Base-by-base conservation (phyloP, 2,329 filamentous ascomycete genomes). In the Colletotrichum horii region DNA sequence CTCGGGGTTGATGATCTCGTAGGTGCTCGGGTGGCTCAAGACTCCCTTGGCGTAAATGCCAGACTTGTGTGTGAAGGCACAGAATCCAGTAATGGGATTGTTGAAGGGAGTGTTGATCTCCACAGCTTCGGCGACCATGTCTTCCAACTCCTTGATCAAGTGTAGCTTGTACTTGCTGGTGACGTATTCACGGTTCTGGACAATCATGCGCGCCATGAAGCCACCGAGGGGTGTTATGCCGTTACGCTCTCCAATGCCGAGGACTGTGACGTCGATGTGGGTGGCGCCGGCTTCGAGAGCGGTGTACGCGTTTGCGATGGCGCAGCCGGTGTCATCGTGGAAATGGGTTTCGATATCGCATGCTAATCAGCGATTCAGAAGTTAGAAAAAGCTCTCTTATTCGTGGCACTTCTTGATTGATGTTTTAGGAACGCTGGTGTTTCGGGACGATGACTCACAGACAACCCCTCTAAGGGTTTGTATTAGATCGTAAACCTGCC, bases 271-370 rank as follows among this genome's bases (percentile, higher is more conserved):
- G 83, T 98, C 93, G 75, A 94, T 62, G 84, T 95, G 93, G 16
- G 94, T 95, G 36, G 95, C 95, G 84, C 95, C 96, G 76, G 94
- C 96, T 87, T 98, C 96, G 60, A 98, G 89, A 66, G 95, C 95
- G 82, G 93, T 94, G 87, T 93, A 95, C 24, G 95, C 95, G 82
- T 98, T 98, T 71, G 95, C 95, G 83, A 96, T 94, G 70, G 94
- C 94, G 83, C 96, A 98, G 77, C 95, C 95, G 72, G 96, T 98
- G 83, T 98, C 96, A 84, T 98, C 95, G 90, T 98, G 96, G 91
- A 96, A 95, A 30, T 70, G 66, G 24, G 66, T 73, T 14, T 73
- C 76, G 14, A 77, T 77, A 9, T 77, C 76, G 52, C 74, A 77
- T 24, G 58, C 58, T 61, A 16, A 0, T 24, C 34, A 0, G 6